Conservation (phyloP, 306 rosid genomes). For the Quercus gilva region DNA sequence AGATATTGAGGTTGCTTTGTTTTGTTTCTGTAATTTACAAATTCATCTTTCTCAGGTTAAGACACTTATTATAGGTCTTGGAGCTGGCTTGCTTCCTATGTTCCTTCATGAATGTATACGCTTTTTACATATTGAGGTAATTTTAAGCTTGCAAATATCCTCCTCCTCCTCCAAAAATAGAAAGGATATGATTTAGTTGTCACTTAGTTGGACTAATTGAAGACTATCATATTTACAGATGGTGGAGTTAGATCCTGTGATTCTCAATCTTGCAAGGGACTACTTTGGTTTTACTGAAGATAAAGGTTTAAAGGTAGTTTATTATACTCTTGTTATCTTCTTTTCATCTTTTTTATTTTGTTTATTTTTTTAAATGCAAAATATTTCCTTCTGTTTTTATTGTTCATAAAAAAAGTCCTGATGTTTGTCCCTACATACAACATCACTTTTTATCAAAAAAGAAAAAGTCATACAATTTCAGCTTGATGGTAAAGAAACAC, state of each 20-base stretch:
- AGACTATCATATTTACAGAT: conserved; percentile 45
- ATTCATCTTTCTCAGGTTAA: conserved; percentile 61
- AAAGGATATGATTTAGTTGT: not conserved
- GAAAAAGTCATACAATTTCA: not conserved
- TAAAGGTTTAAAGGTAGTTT: conserved; percentile 63
- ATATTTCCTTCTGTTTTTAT: not conserved
- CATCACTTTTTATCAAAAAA: no score
- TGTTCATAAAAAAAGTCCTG: not conserved
- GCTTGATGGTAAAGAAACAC: not conserved
- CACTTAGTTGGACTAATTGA: not conserved
- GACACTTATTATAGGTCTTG: conserved; percentile 82
- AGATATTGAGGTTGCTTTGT: not conserved
- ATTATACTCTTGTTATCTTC: not conserved
- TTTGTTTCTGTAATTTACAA: conserved; percentile 19
- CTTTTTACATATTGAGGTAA: conserved; percentile 80
- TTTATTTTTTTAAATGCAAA: not conserved
- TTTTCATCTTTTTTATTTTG: not conserved
- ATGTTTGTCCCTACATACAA: not conserved
- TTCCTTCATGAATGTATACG: conserved; percentile 78
- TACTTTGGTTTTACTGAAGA: conserved; percentile 73
- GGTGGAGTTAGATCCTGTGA: conserved; percentile 79
- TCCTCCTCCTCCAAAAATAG: not conserved
- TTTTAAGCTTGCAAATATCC: not conserved
- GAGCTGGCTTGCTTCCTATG: conserved; percentile 98
- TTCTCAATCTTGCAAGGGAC: conserved; percentile 68